Conservation (phyloP, 345 rosid species). For the Viola odorata region DNA sequence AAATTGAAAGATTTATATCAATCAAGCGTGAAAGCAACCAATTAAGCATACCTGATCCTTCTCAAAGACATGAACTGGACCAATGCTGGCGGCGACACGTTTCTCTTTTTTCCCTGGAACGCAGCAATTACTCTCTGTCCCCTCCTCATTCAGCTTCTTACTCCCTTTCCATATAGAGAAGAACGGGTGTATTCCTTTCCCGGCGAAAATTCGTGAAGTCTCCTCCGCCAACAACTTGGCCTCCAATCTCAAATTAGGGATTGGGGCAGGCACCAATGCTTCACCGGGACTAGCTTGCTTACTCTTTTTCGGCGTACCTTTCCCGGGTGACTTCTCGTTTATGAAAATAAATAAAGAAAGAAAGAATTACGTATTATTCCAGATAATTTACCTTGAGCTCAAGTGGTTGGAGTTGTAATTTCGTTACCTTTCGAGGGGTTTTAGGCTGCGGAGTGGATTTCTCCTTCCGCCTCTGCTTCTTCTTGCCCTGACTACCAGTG, state of each 20-base stretch:
- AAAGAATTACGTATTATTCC: too few species aligned
- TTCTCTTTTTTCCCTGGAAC: constrained; percentile 27
- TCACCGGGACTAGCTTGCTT: constrained; percentile 25
- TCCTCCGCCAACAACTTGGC: constrained; percentile 69
- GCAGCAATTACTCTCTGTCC: constrained; percentile 21
- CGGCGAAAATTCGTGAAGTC: constrained; percentile 48
- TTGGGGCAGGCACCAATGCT: constrained; percentile 20
- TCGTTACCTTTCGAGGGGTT: constrained; percentile 46
- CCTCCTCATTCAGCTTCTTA: constrained; percentile 39
- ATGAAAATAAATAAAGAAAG: neutral
- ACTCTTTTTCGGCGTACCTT: constrained; percentile 53
- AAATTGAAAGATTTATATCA: too few species aligned
- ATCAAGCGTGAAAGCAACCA: too few species aligned
- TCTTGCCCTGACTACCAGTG: constrained; percentile 57
- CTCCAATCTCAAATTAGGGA: constrained; percentile 69
- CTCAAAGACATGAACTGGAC: constrained; percentile 92
- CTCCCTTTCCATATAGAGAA: constrained; percentile 52
- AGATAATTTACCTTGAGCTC: neutral
- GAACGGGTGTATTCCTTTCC: constrained; percentile 80
- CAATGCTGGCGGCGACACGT: constrained; percentile 29
- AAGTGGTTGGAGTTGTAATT: neutral
- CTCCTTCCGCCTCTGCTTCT: constrained; percentile 40
- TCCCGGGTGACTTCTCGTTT: constrained; percentile 45
- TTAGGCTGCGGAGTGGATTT: constrained; percentile 39
- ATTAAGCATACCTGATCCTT: constrained; percentile 42